phyloP scores from a whole-genome alignment of 1,139 yeast species.

The Saccharomyces hybrid region DNA sequence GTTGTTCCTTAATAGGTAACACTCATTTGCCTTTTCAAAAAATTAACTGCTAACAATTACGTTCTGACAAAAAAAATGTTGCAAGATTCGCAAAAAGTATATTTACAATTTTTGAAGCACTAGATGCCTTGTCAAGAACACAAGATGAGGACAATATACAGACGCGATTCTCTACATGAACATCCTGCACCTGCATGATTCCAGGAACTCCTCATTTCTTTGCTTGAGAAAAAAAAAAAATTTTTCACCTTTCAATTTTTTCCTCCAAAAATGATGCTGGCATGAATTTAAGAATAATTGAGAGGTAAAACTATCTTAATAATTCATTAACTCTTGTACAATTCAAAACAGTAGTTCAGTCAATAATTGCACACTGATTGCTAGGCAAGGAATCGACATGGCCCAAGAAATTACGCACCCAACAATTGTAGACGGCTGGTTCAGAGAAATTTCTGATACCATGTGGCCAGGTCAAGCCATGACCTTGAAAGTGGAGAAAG shows the following conservation, averaged over 20 bases:
- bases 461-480: slow-evolving; percentile 96
- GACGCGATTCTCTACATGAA: neutral
- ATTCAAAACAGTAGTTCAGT: neutral
- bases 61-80: neutral
- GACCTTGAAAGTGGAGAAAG: slow-evolving; percentile 73
- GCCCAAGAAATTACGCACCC: slow-evolving; percentile 55
- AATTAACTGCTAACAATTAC: neutral
- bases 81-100: neutral
- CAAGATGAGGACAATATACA: neutral
- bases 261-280: neutral
- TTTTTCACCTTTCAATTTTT: neutral
- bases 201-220: neutral
- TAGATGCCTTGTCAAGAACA: neutral
- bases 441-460: slow-evolving; percentile 77
- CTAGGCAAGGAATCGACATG: slow-evolving; percentile 7
- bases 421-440: slow-evolving; percentile 77
- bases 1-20: neutral
- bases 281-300: neutral
- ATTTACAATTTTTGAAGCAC: neutral
- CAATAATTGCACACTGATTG: neutral
- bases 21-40: neutral
- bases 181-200: neutral
- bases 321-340: neutral
- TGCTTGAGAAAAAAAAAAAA: neutral
- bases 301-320: neutral